Percentiles rank a stretch among this genome's conserved stretches.
phyloP scores from a whole-genome alignment of 73 alveolate species.

The Tetrahymena elliotti region DNA sequence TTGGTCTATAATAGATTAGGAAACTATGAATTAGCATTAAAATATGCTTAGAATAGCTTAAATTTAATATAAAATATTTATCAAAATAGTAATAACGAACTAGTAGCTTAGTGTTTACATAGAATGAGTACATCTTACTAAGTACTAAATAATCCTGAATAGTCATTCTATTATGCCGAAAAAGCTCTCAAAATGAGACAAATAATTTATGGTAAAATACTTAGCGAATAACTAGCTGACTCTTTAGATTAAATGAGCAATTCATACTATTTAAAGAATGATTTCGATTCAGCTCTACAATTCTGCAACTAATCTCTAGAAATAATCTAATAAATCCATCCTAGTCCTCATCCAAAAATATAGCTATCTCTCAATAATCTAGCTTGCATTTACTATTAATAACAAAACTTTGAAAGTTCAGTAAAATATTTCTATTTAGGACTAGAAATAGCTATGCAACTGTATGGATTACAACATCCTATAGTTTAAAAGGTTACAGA shows the following conservation, averaged over 20 bases:
- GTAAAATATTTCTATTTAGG: background rate
- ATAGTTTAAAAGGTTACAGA: background rate
- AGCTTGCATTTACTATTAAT: background rate
- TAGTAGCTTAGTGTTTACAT: background rate
- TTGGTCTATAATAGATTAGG: background rate
- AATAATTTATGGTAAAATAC: background rate
- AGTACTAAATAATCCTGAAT: background rate
- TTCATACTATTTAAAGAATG: background rate
- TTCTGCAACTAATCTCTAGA: background rate
- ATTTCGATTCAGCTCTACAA: background rate
- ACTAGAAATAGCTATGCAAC: background rate
- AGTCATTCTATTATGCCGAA: background rate
- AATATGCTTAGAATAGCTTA: background rate
- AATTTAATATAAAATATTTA: background rate
- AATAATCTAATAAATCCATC: background rate
- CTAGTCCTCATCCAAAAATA: background rate
- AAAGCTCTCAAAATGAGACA: background rate
- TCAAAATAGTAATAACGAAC: background rate
- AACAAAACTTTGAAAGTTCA: background rate
- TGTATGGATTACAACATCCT: background rate
- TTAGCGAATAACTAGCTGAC: background rate
- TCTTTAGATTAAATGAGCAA: background rate
- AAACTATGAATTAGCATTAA: background rate
- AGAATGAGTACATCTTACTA: background rate
- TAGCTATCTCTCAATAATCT: background rate